These are phyloP conservation scores for Hygrophorus russula DNA, from an alignment of 768 basidiomycete species.

Conservation along the genomic window DNA sequence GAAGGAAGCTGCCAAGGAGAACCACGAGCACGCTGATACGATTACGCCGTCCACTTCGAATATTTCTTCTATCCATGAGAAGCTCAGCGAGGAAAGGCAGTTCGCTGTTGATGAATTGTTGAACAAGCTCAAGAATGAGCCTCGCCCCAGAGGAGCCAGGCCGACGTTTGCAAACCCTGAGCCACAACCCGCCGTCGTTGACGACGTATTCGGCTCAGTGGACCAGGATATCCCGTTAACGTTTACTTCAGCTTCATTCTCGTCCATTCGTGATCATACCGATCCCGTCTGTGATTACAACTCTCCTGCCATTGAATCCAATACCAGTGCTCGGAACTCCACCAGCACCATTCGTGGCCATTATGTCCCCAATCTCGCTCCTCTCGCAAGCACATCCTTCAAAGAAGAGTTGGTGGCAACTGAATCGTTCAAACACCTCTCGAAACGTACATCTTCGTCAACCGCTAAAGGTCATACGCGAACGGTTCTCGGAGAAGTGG, in stretches of 20 bases:
- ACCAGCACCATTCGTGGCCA: neutral
- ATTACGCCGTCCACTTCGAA: conserved; percentile 14
- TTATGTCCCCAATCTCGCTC: conserved; percentile 4
- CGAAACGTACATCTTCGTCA: neutral
- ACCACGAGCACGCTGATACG: conserved; percentile 4
- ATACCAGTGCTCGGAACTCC: neutral
- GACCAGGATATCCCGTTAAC: neutral
- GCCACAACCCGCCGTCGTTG: neutral
- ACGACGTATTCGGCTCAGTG: neutral
- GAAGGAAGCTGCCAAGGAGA: conserved; percentile 23
- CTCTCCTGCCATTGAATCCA: neutral
- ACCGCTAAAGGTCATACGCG: conserved; percentile 4
- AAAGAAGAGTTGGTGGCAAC: conserved; percentile 10
- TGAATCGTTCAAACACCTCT: conserved; percentile 6
- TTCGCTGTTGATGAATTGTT: conserved; percentile 23
- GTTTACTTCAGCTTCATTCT: neutral
- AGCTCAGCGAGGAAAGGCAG: conserved; percentile 10
- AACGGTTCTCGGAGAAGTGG: conserved; percentile 7
- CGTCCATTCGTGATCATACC: too few species aligned
- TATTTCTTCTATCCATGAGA: conserved; percentile 10
- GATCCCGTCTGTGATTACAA: too few species aligned
- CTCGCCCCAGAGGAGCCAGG: neutral
- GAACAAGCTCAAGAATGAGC: conserved; percentile 5
- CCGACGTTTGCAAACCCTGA: neutral
- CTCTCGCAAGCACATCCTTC: conserved; percentile 12